Base-by-base conservation (phyloP, 345 rosid species). In the Salix brachista region DNA sequence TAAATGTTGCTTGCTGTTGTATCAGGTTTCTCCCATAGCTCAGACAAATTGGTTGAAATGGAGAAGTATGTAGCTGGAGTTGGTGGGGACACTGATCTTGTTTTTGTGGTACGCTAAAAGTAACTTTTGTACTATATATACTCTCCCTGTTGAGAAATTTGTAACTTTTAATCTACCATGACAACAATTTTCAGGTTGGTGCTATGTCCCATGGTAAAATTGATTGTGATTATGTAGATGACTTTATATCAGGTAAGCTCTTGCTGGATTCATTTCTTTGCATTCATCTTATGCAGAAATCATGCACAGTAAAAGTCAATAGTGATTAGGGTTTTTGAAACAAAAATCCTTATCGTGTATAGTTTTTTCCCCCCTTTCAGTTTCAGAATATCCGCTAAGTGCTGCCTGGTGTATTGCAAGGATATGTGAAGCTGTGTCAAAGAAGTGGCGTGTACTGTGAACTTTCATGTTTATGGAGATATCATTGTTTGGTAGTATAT, bases 151-250 rank as follows among this genome's bases (percentile, higher is more conserved):
- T 75, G 6, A 52, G 58, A 62, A 56, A 58, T 46, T 66, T 72
- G 0, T 41, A 67, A 4, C 21, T 52, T 67, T 19, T 73, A 30
- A 18, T 21, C 58, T 41, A 8, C 58, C 73, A 65, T 17, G 46
- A 71, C 14, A 65, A 65, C 0, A 19, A 67, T 69, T 32, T 76
- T 70, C 86, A 91, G 96, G 88, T 91, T 76, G 97, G 99, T 72
- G 94, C 97, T 6, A 91, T 95, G 99, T 87, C 98, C 21, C 98
- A 95, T 36, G 98, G 98, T 62, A 77, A 81, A 69, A 81, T 81
- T 61, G 75, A 81, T 14, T 46, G 78, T 52, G 80, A 81, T 54
- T 81, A 81, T 65, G 19, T 77, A 37, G 84, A 81, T 50, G 84
- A 77, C 44, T 77, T 81, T 37, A 48, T 81, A 25, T 77, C 84